These are phyloP conservation scores for Xylariaceae sp. DNA, from an alignment of 2,329 filamentous ascomycete genomes.

Conservation along the genomic window DNA sequence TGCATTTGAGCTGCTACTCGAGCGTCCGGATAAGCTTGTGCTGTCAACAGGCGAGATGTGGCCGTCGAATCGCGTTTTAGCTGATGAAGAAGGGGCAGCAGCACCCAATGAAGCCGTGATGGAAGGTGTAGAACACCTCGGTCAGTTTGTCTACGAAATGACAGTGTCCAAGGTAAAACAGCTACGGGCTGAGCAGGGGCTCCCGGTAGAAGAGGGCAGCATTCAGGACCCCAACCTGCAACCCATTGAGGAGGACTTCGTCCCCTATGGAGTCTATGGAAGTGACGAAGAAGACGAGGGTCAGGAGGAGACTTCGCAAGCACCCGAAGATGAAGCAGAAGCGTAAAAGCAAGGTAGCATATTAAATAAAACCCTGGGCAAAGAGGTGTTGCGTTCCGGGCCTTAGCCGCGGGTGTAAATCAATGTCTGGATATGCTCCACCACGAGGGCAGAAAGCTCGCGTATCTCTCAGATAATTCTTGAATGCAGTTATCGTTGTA, in stretches of 20 bases:
- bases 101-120: conserved; percentile 62
- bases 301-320: conserved; percentile 15
- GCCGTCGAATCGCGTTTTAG: conserved; percentile 55
- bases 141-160: conserved; percentile 97
- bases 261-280: conserved; percentile 22
- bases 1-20: conserved; percentile 73
- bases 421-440: conserved; percentile 1
- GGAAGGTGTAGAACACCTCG: conserved; percentile 88
- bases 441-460: not conserved
- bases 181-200: conserved; percentile 38
- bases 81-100: conserved; percentile 42
- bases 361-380: no score
- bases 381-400: no score
- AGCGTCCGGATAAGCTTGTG: conserved; percentile 73
- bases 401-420: not conserved
- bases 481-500: not conserved
- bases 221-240: conserved; percentile 12
- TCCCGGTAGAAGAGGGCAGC: conserved; percentile 21
- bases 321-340: conserved; percentile 13
- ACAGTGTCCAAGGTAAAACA: conserved; percentile 58
- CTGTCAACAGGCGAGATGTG: conserved; percentile 84
- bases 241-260: conserved; percentile 31
- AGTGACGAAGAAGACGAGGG: conserved; percentile 27
- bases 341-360: not conserved
- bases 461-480: not conserved